Evolutionary conservation across 2,329 filamentous ascomycete genomes (phyloP).

Genomic region (Nakataea oryzae): DNA sequence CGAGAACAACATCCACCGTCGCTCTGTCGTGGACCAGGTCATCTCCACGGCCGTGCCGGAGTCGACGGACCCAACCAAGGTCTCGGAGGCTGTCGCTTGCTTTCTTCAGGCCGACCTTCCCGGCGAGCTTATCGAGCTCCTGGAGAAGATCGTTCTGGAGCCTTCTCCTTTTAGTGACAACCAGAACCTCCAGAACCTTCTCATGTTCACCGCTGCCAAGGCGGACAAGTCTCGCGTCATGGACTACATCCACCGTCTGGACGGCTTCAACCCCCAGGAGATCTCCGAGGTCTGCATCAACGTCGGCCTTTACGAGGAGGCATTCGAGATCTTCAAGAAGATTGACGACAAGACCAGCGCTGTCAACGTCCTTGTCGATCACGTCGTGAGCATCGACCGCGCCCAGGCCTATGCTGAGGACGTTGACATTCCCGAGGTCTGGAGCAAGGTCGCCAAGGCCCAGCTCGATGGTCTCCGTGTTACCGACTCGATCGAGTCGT

Average conservation of each 20-base stretch:
- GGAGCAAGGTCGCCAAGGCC: slow-evolving; percentile 97
- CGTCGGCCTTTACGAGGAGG: slow-evolving; percentile 90
- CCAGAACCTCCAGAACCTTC: slow-evolving; percentile 86
- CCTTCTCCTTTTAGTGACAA: slow-evolving; percentile 99
- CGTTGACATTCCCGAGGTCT: slow-evolving; percentile 88
- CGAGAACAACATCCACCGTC: slow-evolving; percentile 89
- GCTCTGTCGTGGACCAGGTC: slow-evolving; percentile 91
- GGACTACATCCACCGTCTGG: slow-evolving; percentile 89
- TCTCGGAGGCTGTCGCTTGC: slow-evolving; percentile 85
- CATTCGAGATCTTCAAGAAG: slow-evolving; percentile 99
- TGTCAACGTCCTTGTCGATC: slow-evolving; percentile 84
- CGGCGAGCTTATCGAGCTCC: slow-evolving; percentile 86
- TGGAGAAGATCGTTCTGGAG: slow-evolving; percentile 99
- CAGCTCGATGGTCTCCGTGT: slow-evolving; percentile 93
- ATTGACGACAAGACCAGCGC: slow-evolving; percentile 79
- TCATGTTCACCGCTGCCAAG: slow-evolving; percentile 94
- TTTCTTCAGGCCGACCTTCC: slow-evolving; percentile 89
- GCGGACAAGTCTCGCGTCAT: slow-evolving; percentile 91
- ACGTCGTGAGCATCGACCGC: slow-evolving; percentile 95
- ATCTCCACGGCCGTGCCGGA: slow-evolving; percentile 91
- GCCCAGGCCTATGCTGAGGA: slow-evolving; percentile 93
- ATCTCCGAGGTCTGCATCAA: slow-evolving; percentile 90
- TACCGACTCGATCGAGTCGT: slow-evolving; percentile 87
- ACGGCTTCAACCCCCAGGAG: slow-evolving; percentile 82
- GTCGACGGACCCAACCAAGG: slow-evolving; percentile 85